A percentile compares a stretch with the other conserved stretches of the same genome.
These are phyloP conservation scores for Wallemia ichthyophaga DNA, from an alignment of 1,284 basidiomycete genomes.

Conservation along the genomic window DNA sequence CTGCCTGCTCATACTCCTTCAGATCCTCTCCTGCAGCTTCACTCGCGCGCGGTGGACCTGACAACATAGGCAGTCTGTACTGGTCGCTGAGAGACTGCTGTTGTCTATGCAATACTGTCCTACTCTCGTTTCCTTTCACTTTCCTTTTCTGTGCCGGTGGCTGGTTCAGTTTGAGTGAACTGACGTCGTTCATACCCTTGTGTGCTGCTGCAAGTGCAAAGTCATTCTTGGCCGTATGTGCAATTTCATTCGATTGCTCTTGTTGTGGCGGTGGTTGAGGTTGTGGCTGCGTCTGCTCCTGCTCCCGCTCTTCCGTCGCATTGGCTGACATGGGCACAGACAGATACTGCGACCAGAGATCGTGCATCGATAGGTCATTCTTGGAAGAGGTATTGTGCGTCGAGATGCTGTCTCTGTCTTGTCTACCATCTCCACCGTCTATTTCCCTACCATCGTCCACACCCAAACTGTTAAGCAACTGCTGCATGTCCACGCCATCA, in stretches of 20 bases:
- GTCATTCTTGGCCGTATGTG: background rate
- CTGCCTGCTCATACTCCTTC: background rate
- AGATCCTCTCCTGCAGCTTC: background rate
- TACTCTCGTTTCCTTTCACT: too few relatives aligned
- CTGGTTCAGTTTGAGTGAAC: background rate
- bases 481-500: background rate
- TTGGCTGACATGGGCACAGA: background rate
- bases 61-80: background rate
- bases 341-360: background rate
- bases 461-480: background rate
- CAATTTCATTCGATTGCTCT: background rate
- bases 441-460: background rate
- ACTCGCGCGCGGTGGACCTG: background rate
- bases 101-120: background rate
- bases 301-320: too few relatives aligned
- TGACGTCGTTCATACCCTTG: too few relatives aligned
- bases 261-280: background rate
- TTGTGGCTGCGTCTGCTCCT: too few relatives aligned
- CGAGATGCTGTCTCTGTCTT: too few relatives aligned
- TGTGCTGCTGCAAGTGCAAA: background rate
- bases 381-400: background rate
- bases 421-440: too few relatives aligned
- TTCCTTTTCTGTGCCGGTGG: background rate
- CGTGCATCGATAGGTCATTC: background rate
- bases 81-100: background rate